phyloP scores from a whole-genome alignment of 2,329 filamentous ascomycete species.

The Diplodia sapinea region DNA sequence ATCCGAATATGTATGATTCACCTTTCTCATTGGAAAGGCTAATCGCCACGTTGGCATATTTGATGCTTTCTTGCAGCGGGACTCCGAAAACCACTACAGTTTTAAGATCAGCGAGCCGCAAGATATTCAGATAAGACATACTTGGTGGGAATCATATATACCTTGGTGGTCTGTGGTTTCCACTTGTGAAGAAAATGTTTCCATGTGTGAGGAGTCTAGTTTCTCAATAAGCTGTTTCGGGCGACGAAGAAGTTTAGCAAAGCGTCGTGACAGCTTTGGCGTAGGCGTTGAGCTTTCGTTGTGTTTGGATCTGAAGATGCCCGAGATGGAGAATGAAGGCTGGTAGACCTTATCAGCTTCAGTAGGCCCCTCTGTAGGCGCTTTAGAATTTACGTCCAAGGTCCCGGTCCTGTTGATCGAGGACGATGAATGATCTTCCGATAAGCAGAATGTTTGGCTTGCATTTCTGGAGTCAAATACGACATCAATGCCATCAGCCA shows the following conservation, averaged over 20 bases:
- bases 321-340: neutral
- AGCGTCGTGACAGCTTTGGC: neutral
- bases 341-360: too few species aligned
- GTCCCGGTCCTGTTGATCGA: too few species aligned
- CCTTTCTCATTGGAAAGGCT: neutral
- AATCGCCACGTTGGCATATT: neutral
- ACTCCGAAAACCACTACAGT: neutral
- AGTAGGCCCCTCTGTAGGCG: too few species aligned
- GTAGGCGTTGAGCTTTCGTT: neutral
- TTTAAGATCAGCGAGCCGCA: neutral
- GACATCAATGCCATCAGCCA: too few species aligned
- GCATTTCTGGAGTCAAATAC: too few species aligned
- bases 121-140: neutral
- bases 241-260: neutral
- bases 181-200: neutral
- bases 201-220: neutral
- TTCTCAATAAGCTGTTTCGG: neutral
- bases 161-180: neutral
- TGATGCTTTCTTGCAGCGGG: neutral
- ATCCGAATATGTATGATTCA: neutral
- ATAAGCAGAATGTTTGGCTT: too few species aligned
- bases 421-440: too few species aligned
- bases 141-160: neutral
- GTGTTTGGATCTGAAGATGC: neutral
- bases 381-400: too few species aligned